Percentiles rank a stretch among this genome's conserved stretches.
These are phyloP conservation scores for Fusarium mundagurra DNA, from an alignment of 2,329 filamentous ascomycete species.

Conservation along the genomic window DNA sequence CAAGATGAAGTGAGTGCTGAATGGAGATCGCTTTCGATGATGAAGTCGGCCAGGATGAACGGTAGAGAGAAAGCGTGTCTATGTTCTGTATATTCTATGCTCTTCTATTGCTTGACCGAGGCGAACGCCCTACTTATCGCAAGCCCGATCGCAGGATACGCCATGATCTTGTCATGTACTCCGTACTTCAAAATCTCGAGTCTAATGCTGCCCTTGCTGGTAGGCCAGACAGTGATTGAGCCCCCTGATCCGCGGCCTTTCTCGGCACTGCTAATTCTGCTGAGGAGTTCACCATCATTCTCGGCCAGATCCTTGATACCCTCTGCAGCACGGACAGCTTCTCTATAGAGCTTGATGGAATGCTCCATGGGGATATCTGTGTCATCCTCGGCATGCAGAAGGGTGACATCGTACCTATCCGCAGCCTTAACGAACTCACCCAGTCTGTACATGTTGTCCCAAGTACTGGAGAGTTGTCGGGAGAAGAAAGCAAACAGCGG, in stretches of 20 bases:
- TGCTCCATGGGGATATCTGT: constrained; percentile 57
- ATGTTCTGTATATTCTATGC: not conserved
- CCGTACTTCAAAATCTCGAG: constrained; percentile 62
- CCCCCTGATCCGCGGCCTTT: constrained; percentile 54
- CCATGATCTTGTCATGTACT: constrained; percentile 62
- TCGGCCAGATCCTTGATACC: constrained; percentile 44
- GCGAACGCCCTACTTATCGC: constrained; percentile 48
- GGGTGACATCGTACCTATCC: constrained; percentile 49
- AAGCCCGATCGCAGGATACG: constrained; percentile 58
- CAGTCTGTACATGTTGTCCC: constrained; percentile 56
- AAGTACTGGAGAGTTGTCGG: constrained; percentile 54
- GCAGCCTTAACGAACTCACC: constrained; percentile 46
- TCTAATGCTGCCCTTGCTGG: constrained; percentile 54
- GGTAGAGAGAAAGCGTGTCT: not conserved
- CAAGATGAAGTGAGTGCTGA: not conserved
- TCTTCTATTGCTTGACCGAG: not conserved
- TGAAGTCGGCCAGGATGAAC: not conserved
- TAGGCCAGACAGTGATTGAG: constrained; percentile 56
- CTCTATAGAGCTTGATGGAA: constrained; percentile 56
- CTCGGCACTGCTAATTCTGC: constrained; percentile 29
- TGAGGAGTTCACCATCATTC: not conserved
- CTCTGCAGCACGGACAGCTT: constrained; percentile 56
- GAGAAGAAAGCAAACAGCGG: constrained; percentile 52
- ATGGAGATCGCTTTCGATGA: not conserved
- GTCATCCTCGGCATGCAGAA: constrained; percentile 58